phyloP scores from a whole-genome alignment of 2,329 filamentous ascomycete species.

The Colletotrichum sansevieriae region DNA sequence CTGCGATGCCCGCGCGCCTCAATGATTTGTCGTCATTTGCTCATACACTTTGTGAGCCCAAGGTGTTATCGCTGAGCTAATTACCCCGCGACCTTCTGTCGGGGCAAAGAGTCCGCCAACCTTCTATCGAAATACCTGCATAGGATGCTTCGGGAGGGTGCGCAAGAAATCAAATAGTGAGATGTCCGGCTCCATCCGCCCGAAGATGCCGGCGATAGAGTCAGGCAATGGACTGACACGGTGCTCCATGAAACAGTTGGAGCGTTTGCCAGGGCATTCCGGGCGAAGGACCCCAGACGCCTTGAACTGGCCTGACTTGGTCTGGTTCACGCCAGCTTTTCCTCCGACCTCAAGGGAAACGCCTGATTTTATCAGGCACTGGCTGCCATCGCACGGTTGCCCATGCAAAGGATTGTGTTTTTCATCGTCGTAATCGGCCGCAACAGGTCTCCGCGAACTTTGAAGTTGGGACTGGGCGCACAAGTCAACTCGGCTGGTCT shows the following conservation, averaged over 20 bases:
- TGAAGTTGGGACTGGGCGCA: slow-evolving; percentile 10
- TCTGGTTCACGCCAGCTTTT: slow-evolving; percentile 4
- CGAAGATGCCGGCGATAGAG: slow-evolving; percentile 26
- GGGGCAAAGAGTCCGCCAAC: not conserved
- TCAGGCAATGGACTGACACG: slow-evolving; percentile 14
- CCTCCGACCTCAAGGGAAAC: not conserved
- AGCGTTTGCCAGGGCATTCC: slow-evolving; percentile 16
- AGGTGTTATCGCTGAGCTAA: not conserved
- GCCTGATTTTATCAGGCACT: slow-evolving; percentile 3
- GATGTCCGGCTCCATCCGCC: slow-evolving; percentile 23
- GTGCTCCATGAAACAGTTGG: slow-evolving; percentile 5
- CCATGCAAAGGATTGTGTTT: slow-evolving; percentile 4
- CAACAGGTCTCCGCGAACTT: not conserved
- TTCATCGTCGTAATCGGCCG: slow-evolving; percentile 11
- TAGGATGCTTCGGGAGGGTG: not conserved
- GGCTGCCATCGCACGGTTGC: not conserved
- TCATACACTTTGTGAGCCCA: not conserved
- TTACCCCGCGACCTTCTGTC: slow-evolving; percentile 8
- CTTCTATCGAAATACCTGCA: not conserved
- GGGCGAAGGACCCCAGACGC: not conserved
- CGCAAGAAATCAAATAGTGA: not conserved
- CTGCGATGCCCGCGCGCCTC: slow-evolving; percentile 3
- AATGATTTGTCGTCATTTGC: not conserved
- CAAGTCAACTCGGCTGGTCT: not conserved
- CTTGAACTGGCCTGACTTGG: not conserved